phyloP scores from a whole-genome alignment of 345 rosid species.

The Salix caprea region DNA sequence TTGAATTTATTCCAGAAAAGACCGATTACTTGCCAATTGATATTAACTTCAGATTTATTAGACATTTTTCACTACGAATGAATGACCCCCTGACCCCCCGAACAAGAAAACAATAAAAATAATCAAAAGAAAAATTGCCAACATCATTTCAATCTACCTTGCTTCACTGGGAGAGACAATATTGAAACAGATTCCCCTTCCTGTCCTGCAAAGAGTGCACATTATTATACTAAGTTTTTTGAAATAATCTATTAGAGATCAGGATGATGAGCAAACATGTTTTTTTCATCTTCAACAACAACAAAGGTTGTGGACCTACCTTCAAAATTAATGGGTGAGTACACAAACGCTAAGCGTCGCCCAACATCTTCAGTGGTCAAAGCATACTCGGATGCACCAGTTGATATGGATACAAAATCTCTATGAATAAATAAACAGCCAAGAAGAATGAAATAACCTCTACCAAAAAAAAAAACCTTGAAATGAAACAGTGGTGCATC shows the following conservation, averaged over 20 bases:
- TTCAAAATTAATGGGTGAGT: conserved; percentile 88
- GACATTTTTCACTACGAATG: not conserved
- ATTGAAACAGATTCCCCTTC: conserved; percentile 74
- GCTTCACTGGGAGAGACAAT: conserved; percentile 59
- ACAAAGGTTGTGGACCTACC: conserved; percentile 41
- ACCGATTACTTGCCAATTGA: not conserved
- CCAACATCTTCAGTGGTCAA: conserved; percentile 89
- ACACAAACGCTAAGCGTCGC: conserved; percentile 59
- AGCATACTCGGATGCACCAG: conserved; percentile 77
- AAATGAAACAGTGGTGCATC: not conserved
- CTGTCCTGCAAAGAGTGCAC: conserved; percentile 56
- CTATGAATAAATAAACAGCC: conserved; percentile 32
- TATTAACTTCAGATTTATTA: not conserved
- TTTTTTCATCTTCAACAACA: not conserved
- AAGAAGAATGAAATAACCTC: not conserved
- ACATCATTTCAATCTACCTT: conserved; percentile 49
- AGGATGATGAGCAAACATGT: conserved; percentile 10
- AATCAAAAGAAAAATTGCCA: not conserved
- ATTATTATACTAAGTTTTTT: not conserved
- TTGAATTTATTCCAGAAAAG: not conserved
- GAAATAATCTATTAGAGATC: not conserved
- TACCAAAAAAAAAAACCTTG: not conserved
- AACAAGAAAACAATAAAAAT: not conserved
- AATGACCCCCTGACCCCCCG: not conserved
- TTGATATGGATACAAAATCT: conserved; percentile 50